phyloP scores from a whole-genome alignment of 257 asterid species.

The Solanum stenotomum region DNA sequence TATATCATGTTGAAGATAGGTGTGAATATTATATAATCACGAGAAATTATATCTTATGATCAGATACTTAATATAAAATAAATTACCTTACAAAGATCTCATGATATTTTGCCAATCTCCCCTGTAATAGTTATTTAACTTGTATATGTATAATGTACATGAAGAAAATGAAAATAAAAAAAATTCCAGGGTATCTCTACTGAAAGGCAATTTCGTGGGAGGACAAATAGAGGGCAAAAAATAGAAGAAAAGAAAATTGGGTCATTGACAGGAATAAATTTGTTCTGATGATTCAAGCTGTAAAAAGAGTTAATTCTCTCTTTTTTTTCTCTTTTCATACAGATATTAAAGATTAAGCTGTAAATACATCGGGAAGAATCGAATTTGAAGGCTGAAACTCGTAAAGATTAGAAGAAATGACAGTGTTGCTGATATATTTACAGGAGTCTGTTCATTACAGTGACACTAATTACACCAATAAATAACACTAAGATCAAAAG shows the following conservation, averaged over 20 bases:
- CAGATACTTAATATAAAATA: background rate
- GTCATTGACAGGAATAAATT: background rate
- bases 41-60: background rate
- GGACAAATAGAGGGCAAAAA: background rate
- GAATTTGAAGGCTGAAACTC: background rate
- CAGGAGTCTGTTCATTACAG: background rate
- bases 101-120: background rate
- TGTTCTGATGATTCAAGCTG: background rate
- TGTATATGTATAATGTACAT: background rate
- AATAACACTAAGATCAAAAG: background rate
- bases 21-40: background rate
- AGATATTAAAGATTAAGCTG: background rate
- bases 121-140: background rate
- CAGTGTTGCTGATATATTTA: background rate
- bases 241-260: background rate
- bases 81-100: background rate
- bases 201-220: background rate
- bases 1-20: background rate
- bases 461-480: background rate
- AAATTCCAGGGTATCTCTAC: background rate
- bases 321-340: background rate
- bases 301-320: background rate
- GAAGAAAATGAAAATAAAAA: background rate
- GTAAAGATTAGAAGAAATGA: background rate
- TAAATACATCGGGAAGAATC: background rate